Evolutionary conservation across 305 asterid genomes (phyloP).

Genomic region (Fraxinus dipetala): DNA sequence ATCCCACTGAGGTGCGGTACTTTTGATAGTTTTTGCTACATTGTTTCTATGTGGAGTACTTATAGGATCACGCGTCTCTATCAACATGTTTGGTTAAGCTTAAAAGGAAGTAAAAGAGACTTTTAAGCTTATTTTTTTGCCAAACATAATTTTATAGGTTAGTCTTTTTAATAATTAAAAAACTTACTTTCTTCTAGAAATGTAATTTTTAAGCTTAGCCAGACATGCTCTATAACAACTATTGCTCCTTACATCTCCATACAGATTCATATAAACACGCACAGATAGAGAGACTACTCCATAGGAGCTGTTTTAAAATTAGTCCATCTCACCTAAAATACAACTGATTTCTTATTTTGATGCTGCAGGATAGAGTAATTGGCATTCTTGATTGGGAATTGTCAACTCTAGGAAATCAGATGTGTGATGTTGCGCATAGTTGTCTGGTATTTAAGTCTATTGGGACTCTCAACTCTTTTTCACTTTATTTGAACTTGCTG

Average conservation of each 20-base stretch:
- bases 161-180: not conserved
- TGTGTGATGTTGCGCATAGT: conserved; percentile 94
- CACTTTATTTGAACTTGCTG: not conserved
- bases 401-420: conserved; percentile 92
- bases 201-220: not conserved
- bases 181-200: not conserved
- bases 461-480: conserved; percentile 17
- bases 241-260: not conserved
- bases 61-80: not conserved
- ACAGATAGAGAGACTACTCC: not conserved
- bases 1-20: conserved; percentile 76
- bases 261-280: not conserved
- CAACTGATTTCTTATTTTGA: conserved; percentile 7
- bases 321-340: not conserved
- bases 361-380: conserved; percentile 82
- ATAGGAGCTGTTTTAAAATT: not conserved
- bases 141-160: not conserved
- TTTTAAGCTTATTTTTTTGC: not conserved
- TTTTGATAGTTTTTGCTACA: not conserved
- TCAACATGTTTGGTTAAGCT: not conserved
- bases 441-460: conserved; percentile 63
- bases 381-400: conserved; percentile 97
- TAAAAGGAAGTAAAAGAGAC: not conserved
- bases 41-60: not conserved
- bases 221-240: not conserved